Evolutionary conservation across 1,284 basidiomycete genomes (phyloP).

Genomic region (Microbotryum saponariae): DNA sequence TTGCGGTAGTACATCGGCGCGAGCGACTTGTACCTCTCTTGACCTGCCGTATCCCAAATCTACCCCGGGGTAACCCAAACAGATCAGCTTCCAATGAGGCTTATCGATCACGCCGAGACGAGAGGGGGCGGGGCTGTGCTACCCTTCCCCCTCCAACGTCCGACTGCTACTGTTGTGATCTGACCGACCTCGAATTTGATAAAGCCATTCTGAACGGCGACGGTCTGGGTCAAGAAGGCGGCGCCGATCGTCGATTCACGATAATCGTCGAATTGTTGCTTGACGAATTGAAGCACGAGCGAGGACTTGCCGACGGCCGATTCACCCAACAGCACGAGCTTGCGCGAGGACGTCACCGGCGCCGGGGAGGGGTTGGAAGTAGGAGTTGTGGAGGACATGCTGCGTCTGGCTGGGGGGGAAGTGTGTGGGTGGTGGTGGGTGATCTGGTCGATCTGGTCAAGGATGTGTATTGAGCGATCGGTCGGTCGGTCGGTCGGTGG

Average conservation of each 20-base stretch:
- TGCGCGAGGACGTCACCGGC: constrained; percentile 31
- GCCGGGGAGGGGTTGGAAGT: constrained; percentile 18
- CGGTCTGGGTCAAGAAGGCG: constrained; percentile 52
- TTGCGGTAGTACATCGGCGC: constrained; percentile 95
- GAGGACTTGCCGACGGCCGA: constrained; percentile 98
- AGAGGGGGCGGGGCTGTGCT: no score
- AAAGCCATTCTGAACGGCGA: constrained; percentile 59
- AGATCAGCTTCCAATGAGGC: no score
- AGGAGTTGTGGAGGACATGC: constrained; percentile 34
- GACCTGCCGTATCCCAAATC: constrained; percentile 93
- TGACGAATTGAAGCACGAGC: constrained; percentile 90
- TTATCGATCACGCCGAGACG: no score
- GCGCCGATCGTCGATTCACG: constrained; percentile 89
- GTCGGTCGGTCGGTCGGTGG: no score
- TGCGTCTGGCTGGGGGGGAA: constrained; percentile 42
- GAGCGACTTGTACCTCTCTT: constrained; percentile 81
- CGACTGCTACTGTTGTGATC: no score
- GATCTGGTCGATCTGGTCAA: constrained; percentile 38
- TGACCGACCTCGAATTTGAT: constrained; percentile 64
- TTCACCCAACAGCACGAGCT: constrained; percentile 54
- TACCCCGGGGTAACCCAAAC: not conserved
- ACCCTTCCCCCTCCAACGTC: no score
- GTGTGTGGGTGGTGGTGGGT: constrained; percentile 42
- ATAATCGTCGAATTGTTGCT: constrained; percentile 90
- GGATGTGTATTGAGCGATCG: no score